phyloP scores from a whole-genome alignment of 108 stramenopile genomes.

The Stephanodiscus triporus region DNA sequence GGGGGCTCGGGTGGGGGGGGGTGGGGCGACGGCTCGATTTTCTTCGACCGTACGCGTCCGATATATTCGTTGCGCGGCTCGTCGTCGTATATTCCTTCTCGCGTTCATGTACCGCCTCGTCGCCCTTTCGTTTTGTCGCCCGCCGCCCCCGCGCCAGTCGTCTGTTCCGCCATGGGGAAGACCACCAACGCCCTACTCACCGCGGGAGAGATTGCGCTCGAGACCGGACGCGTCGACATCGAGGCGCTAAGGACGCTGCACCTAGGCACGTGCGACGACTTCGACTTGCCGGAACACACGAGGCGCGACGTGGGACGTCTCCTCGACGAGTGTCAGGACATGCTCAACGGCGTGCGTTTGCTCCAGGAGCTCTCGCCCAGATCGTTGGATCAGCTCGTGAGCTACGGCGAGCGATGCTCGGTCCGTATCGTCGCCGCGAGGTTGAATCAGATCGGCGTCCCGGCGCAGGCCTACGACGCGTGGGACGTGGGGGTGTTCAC shows the following conservation, averaged over 20 bases:
- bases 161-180: conserved; percentile 98
- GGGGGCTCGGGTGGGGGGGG: neutral
- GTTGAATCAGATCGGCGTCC: conserved; percentile 94
- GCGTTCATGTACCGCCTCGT: too few relatives aligned
- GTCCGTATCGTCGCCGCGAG: conserved; percentile 93
- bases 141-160: conserved; percentile 65
- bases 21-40: too few relatives aligned
- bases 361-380: conserved; percentile 92
- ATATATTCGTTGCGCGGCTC: too few relatives aligned
- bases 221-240: conserved; percentile 82
- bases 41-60: too few relatives aligned
- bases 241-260: conserved; percentile 93
- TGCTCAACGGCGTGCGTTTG: conserved; percentile 91
- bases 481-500: conserved; percentile 95
- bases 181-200: conserved; percentile 91
- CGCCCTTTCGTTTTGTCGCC: conserved; percentile 17
- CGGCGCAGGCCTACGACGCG: conserved; percentile 93
- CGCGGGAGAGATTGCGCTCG: conserved; percentile 94
- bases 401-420: conserved; percentile 92
- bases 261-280: conserved; percentile 67
- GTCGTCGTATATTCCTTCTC: too few relatives aligned
- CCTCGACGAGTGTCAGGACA: conserved; percentile 86
- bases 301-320: conserved; percentile 69
- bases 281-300: conserved; percentile 66
- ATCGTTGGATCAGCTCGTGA: conserved; percentile 90